phyloP scores from a whole-genome alignment of 129 eudicot species.

The Artemisia argyi region DNA sequence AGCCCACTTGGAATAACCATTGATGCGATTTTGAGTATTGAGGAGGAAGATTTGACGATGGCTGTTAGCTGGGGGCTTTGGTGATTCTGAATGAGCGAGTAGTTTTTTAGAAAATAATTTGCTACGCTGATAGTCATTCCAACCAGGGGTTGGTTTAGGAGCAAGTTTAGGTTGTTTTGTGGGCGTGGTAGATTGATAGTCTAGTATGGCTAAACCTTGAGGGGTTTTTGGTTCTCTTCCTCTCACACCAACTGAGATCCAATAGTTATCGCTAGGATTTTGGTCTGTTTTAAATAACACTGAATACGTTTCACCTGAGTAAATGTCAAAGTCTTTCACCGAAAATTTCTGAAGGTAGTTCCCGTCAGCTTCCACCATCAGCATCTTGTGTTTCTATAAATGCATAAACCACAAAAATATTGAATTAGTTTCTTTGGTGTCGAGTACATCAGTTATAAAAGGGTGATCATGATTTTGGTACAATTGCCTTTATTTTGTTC shows the following conservation, averaged over 20 bases:
- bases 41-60: too few species aligned
- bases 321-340: constrained; percentile 53
- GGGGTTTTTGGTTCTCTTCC: constrained; percentile 54
- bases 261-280: constrained; percentile 44
- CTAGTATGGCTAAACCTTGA: constrained; percentile 45
- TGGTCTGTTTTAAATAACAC: constrained; percentile 48
- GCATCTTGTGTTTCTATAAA: constrained; percentile 55
- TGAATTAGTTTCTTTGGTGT: neutral
- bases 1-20: too few species aligned
- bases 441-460: constrained; percentile 2
- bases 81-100: too few species aligned
- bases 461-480: neutral
- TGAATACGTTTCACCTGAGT: constrained; percentile 71
- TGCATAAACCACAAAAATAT: neutral
- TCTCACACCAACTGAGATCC: constrained; percentile 55
- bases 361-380: constrained; percentile 71
- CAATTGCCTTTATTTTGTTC: neutral
- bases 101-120: too few species aligned
- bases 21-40: too few species aligned
- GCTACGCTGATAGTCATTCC: too few species aligned
- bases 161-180: too few species aligned
- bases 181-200: too few species aligned
- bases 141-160: too few species aligned
- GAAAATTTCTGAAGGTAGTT: constrained; percentile 54
- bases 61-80: too few species aligned